phyloP scores from a whole-genome alignment of 192 early-diverging fungal genomes.

The Mortierella claussenii region DNA sequence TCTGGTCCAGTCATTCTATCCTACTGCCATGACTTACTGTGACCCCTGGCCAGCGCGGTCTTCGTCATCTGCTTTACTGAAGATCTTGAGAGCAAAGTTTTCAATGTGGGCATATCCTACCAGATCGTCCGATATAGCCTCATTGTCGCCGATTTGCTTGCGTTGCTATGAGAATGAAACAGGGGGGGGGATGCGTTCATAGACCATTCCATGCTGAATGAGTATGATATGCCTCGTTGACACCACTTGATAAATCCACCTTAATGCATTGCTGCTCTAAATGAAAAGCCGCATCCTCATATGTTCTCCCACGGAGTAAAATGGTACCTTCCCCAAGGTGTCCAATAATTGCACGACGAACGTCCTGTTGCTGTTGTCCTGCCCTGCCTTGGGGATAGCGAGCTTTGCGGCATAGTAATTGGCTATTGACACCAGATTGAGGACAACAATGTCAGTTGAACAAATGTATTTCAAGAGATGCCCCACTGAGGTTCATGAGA shows the following conservation, averaged over 20 bases:
- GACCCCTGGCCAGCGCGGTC: slow-evolving; percentile 82
- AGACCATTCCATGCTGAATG: too few relatives aligned
- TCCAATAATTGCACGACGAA: slow-evolving; percentile 80
- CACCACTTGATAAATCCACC: too few relatives aligned
- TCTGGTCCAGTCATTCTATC: neutral
- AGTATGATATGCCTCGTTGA: too few relatives aligned
- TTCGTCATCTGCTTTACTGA: slow-evolving; percentile 91
- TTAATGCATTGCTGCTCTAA: too few relatives aligned
- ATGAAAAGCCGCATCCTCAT: too few relatives aligned
- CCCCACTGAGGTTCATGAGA: neutral
- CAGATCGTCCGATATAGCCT: slow-evolving; percentile 79
- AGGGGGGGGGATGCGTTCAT: neutral
- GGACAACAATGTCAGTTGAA: slow-evolving; percentile 3
- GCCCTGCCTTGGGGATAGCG: slow-evolving; percentile 70
- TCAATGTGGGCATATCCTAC: slow-evolving; percentile 85
- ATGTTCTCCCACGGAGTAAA: too few relatives aligned
- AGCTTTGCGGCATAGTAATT: slow-evolving; percentile 87
- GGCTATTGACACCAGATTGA: slow-evolving; percentile 55
- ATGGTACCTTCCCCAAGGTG: slow-evolving; percentile 84
- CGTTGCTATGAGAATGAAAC: slow-evolving; percentile 67
- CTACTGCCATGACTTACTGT: too few relatives aligned
- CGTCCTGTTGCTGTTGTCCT: slow-evolving; percentile 59
- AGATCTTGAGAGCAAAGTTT: slow-evolving; percentile 91
- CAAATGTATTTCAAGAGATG: neutral
- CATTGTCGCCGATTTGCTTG: slow-evolving; percentile 65